A percentile compares a stretch with the other conserved stretches of the same genome.
These are phyloP conservation scores for Metarhizium robertsii DNA, from an alignment of 2,329 filamentous ascomycete genomes.

Conservation along the genomic window DNA sequence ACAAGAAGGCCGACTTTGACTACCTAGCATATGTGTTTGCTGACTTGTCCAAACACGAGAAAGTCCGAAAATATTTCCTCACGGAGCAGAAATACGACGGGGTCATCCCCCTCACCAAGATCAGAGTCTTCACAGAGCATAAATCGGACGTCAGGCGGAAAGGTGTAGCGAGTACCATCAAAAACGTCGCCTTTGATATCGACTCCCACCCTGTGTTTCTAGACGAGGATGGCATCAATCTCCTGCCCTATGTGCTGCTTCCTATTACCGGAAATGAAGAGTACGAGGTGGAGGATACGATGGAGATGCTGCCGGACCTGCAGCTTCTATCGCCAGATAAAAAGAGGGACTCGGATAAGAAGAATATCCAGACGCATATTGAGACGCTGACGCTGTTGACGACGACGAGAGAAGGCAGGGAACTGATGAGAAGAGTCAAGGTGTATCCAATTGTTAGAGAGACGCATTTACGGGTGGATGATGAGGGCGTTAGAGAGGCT, in stretches of 20 bases:
- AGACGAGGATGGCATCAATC: slow-evolving; percentile 61
- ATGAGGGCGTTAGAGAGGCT: slow-evolving; percentile 73
- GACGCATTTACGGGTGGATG: slow-evolving; percentile 65
- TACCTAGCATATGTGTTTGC: slow-evolving; percentile 93
- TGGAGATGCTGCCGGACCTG: slow-evolving; percentile 80
- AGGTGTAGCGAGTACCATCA: slow-evolving; percentile 93
- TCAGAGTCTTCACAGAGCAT: slow-evolving; percentile 92
- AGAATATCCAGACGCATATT: slow-evolving; percentile 76
- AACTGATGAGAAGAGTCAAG: slow-evolving; percentile 63
- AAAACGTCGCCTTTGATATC: slow-evolving; percentile 84
- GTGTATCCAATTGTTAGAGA: slow-evolving; percentile 88
- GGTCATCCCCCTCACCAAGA: slow-evolving; percentile 82
- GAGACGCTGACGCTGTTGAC: slow-evolving; percentile 82
- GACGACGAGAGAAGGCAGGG: slow-evolving; percentile 65
- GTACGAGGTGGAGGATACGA: slow-evolving; percentile 76
- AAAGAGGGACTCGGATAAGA: slow-evolving; percentile 64
- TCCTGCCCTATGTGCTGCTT: slow-evolving; percentile 80
- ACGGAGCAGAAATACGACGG: slow-evolving; percentile 65
- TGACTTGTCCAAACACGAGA: slow-evolving; percentile 74
- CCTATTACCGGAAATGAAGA: slow-evolving; percentile 84
- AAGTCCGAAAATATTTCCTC: slow-evolving; percentile 68
- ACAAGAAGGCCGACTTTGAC: slow-evolving; percentile 79
- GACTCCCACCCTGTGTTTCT: slow-evolving; percentile 63
- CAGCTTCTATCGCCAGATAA: slow-evolving; percentile 88
- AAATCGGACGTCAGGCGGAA: slow-evolving; percentile 72